Evolutionary conservation across 2,329 filamentous ascomycete genomes (phyloP).

Genomic region (Hypoxylon sp.): DNA sequence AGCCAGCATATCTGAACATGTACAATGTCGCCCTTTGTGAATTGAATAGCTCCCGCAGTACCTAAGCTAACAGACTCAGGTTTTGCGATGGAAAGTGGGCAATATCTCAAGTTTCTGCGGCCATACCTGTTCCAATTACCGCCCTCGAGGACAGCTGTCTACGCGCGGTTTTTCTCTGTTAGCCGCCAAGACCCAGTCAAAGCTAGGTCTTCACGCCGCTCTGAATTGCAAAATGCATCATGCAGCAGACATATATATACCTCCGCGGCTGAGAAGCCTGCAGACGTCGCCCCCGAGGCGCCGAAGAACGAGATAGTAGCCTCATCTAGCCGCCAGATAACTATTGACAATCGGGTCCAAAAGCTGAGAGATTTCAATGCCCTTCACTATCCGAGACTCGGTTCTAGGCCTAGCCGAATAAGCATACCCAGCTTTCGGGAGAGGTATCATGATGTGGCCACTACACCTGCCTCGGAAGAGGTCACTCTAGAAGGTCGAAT

Average conservation of each 20-base stretch:
- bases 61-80: constrained; percentile 46
- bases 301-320: constrained; percentile 25
- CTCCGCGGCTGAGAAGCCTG: constrained; percentile 23
- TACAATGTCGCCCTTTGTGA: constrained; percentile 13
- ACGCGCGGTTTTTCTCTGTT: constrained; percentile 66
- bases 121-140: constrained; percentile 66
- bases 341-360: constrained; percentile 59
- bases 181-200: constrained; percentile 38
- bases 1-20: constrained; percentile 64
- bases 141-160: constrained; percentile 57
- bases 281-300: neutral
- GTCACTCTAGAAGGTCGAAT: constrained; percentile 54
- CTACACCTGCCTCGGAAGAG: constrained; percentile 48
- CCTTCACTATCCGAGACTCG: constrained; percentile 70
- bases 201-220: constrained; percentile 52
- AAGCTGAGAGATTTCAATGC: constrained; percentile 66
- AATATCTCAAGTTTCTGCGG: constrained; percentile 67
- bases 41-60: constrained; percentile 23
- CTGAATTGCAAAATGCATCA: constrained; percentile 34
- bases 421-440: constrained; percentile 58
- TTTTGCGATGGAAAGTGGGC: constrained; percentile 61
- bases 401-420: constrained; percentile 54
- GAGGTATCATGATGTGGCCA: constrained; percentile 53
- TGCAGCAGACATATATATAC: constrained; percentile 39
- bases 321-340: constrained; percentile 31